Conservation (phyloP, 768 basidiomycete genomes). For the Lactarius deliciosus region DNA sequence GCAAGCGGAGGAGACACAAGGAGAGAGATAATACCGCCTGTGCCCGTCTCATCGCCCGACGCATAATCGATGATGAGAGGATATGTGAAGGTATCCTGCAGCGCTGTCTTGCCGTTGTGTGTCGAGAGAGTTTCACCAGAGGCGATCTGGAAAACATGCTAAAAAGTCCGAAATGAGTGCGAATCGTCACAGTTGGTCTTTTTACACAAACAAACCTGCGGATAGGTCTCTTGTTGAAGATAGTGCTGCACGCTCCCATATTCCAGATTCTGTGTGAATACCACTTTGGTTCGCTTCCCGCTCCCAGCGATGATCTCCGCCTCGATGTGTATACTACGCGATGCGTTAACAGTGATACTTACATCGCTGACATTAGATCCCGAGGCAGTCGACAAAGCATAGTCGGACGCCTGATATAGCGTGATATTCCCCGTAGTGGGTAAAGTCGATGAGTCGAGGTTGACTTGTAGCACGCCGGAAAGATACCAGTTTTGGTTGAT, state of each 20-base stretch:
- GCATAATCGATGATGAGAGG: slow-evolving; percentile 37
- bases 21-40: too few species aligned
- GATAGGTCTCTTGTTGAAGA: slow-evolving; percentile 39
- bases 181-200: background rate
- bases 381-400: slow-evolving; percentile 42
- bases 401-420: slow-evolving; percentile 55
- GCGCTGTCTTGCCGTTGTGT: slow-evolving; percentile 45
- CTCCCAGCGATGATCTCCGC: too few species aligned
- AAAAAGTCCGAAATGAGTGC: background rate
- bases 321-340: too few species aligned
- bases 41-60: too few species aligned
- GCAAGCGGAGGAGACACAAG: background rate
- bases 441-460: too few species aligned
- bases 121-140: slow-evolving; percentile 48
- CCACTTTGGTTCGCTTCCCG: too few species aligned
- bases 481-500: too few species aligned
- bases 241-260: slow-evolving; percentile 58
- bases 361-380: too few species aligned
- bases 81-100: slow-evolving; percentile 54
- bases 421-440: slow-evolving; percentile 67
- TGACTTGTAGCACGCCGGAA: too few species aligned
- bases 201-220: slow-evolving; percentile 36
- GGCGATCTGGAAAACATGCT: slow-evolving; percentile 48
- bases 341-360: too few species aligned
- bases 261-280: too few species aligned